A percentile compares a stretch with the other conserved stretches of the same genome.
phyloP scores from a whole-genome alignment of 148 eudicot genomes.

The Rhododendron williamsianum region DNA sequence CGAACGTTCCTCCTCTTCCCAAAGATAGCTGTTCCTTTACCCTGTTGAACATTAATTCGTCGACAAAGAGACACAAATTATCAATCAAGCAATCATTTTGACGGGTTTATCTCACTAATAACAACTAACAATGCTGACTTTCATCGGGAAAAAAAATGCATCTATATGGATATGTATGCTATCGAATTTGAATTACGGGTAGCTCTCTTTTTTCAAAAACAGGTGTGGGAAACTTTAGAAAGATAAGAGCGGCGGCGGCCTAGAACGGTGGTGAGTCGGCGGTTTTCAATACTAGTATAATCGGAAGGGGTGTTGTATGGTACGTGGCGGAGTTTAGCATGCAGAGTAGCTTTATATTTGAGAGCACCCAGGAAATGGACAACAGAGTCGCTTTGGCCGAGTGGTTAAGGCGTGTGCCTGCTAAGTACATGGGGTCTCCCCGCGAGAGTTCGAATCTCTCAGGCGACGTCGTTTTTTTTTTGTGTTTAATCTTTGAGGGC shows the following conservation, averaged over 20 bases:
- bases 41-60: constrained; percentile 8
- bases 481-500: no score
- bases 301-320: background rate
- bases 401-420: constrained; percentile 99
- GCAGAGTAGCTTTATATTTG: no score
- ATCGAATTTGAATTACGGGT: background rate
- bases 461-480: constrained; percentile 49
- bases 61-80: background rate
- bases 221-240: background rate
- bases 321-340: background rate
- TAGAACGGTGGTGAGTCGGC: background rate
- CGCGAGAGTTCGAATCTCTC: constrained; percentile 99
- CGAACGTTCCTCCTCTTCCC: constrained; percentile 73
- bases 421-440: constrained; percentile 99
- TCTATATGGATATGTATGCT: background rate
- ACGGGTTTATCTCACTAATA: no score
- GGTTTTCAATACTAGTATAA: background rate
- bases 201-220: background rate
- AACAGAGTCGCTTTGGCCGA: constrained; percentile 93
- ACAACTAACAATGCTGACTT: no score
- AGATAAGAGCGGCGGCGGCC: background rate
- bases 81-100: background rate
- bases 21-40: constrained; percentile 62
- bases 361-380: accelerated
- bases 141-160: no score